Evolutionary conservation across 225 moss, liverwort and hornwort genomes (phyloP).

Genomic region (Bryoerythrophyllum caledonicum): DNA sequence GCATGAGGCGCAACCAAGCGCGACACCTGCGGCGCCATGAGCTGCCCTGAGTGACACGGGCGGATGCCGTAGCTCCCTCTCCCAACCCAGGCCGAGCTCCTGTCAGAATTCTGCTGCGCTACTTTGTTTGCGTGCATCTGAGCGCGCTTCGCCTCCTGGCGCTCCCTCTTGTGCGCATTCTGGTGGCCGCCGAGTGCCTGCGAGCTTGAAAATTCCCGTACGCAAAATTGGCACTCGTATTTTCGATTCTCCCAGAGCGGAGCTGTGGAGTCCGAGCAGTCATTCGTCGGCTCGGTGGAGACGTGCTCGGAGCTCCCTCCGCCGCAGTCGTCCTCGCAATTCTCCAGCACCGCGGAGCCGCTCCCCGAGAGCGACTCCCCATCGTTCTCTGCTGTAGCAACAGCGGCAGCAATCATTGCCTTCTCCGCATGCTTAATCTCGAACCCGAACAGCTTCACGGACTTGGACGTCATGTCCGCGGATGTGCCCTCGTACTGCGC

Average conservation of each 20-base stretch:
- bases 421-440: slow-evolving; percentile 58
- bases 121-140: slow-evolving; percentile 80
- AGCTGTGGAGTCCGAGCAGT: slow-evolving; percentile 58
- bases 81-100: slow-evolving; percentile 52
- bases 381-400: no score
- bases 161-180: slow-evolving; percentile 96
- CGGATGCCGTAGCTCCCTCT: slow-evolving; percentile 47
- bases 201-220: slow-evolving; percentile 86
- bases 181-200: slow-evolving; percentile 97
- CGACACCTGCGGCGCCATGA: slow-evolving; percentile 38
- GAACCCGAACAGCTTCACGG: slow-evolving; percentile 79
- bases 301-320: slow-evolving; percentile 46
- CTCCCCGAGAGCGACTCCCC: neutral
- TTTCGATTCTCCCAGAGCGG: slow-evolving; percentile 80
- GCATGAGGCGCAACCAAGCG: slow-evolving; percentile 41
- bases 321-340: slow-evolving; percentile 22
- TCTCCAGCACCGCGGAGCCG: slow-evolving; percentile 19
- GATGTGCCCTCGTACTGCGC: slow-evolving; percentile 23
- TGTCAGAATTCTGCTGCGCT: slow-evolving; percentile 69
- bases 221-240: slow-evolving; percentile 92
- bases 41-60: slow-evolving; percentile 30
- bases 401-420: slow-evolving; percentile 9
- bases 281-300: slow-evolving; percentile 50
- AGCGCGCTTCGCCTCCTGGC: slow-evolving; percentile 87
- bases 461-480: slow-evolving; percentile 36